Percentiles rank a stretch among this genome's conserved stretches.
These are phyloP conservation scores for Gypsophila paniculata DNA, from an alignment of 179 eudicot species.

Conservation along the genomic window DNA sequence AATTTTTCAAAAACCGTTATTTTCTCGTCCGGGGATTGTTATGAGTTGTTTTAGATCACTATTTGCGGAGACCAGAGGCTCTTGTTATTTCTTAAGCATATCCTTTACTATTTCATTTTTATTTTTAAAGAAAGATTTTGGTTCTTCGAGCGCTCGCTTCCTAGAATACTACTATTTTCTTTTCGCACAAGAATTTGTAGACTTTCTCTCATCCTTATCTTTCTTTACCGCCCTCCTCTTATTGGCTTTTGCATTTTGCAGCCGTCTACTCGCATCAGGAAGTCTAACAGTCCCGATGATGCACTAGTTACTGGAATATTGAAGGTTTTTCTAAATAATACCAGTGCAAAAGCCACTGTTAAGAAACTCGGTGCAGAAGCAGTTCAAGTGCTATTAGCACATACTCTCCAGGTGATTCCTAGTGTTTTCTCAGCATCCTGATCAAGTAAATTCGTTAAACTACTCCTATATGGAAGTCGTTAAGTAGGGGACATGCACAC, in stretches of 20 bases:
- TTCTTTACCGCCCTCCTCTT: not conserved
- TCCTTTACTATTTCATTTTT: not conserved
- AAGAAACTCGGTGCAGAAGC: slow-evolving; percentile 64
- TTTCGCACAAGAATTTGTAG: not conserved
- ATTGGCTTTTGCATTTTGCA: slow-evolving; percentile 33
- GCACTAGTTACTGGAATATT: slow-evolving; percentile 50
- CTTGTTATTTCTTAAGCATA: not conserved
- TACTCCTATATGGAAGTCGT: not conserved
- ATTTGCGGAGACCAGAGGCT: not conserved
- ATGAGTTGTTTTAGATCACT: not conserved
- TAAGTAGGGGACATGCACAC: not conserved
- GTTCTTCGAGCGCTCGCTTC: not conserved
- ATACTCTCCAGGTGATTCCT: slow-evolving; percentile 68
- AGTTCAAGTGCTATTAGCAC: slow-evolving; percentile 64
- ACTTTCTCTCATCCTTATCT: not conserved
- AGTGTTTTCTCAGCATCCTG: slow-evolving; percentile 1
- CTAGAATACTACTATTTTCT: not conserved
- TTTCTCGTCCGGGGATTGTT: not conserved
- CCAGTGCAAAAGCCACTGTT: slow-evolving; percentile 47
- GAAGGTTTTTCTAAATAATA: slow-evolving; percentile 48
- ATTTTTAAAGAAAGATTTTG: not conserved
- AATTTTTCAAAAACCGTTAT: not conserved
- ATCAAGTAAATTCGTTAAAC: not conserved
- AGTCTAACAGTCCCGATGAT: slow-evolving; percentile 42
- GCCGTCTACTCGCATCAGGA: slow-evolving; percentile 67